Evolutionary conservation across 2,329 filamentous ascomycete species (phyloP), one percentile per base, ranked within the genome.

Genomic region (Pestalotiopsis sp.): DNA sequence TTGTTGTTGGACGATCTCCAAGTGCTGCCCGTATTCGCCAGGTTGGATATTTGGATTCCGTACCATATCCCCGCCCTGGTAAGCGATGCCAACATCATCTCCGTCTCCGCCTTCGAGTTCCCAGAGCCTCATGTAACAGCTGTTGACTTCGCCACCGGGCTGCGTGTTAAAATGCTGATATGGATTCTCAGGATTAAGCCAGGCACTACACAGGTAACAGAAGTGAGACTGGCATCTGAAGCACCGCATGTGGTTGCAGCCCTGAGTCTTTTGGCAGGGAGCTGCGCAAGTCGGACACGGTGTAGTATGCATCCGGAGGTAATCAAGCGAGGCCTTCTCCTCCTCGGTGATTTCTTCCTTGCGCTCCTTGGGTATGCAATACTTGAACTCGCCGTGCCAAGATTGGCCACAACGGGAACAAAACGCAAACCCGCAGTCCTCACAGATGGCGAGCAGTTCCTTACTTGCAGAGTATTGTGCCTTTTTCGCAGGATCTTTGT

Each of bases 181-280:
- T 1, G 95, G 95, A 74, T 97, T 96, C 20, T 83, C 85, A 0
- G 92, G 89, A 68, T 91, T 87, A 57, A 99, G 86, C 92, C 94
- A 98, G n/a, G 90, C 87, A 0, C 92, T 92, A 77, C 96, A 98
- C 1, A 98, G 87, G 74, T 98, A 98, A 83, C 96, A 99, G 78
- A 98, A 98, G 79, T 98, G 95, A 2, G 94, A 92, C 65, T 91
- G 86, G 83, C 96, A 99, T 72, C 93, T 91, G 79, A 92, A 94
- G 81, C 95, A 98, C 64, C 91, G 93, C 94, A 98, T 98, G 81
- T 98, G 95, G 80, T 98, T 98, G 85, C 96, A 99, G 52, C 96
- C 96, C 76, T 93, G 90, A 1, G 92, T 94, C 84, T 99, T 99
- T 78, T 97, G 94, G 25, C 91, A 92, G 0, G 94, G 94, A 1